Evolutionary conservation across 2,329 filamentous ascomycete species (phyloP), one percentile per base, ranked within the genome.

Genomic region (Beauveria asiatica): DNA sequence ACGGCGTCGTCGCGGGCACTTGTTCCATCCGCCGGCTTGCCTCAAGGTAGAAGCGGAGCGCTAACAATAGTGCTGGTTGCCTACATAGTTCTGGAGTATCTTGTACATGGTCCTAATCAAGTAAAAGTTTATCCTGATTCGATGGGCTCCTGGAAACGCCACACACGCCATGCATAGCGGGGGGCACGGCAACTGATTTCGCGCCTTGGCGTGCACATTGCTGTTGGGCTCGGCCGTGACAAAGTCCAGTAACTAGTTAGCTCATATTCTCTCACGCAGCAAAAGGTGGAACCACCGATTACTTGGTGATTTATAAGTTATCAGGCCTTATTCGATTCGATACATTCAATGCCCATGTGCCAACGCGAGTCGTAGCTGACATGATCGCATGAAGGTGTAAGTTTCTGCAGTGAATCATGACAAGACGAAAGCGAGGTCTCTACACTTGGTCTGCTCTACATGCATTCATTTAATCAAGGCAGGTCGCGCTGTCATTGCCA

Each of bases 1-100:
- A 10, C 67, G 66, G 21, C 61, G 63, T 39, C 65, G 68, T 19
- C 65, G 72, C 27, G 71, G 72, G 2, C 72, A 74, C 62, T 65
- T 74, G 49, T 67, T 73, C 30, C 71, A 74, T 62, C 55, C 45
- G 4, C 55, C 55, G 6, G 33, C 55, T 3, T 57, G 55, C 23
- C 33, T 57, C 1, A 57, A 57, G n/a, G 55, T 30, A 10, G 46
- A 50, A 17, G 17, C 25, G 16, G 45, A 50, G 23, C 37, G 16
- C 4, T 50, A 25, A 39, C 9, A 17, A 30, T 27, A 30, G 9
- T 46, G 33, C 33, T 16, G 33, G 2, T 5, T 16, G 33, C 13
- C 33, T 37, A 16, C 33, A 27, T 33, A 25, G 10, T 16, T 13
- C 44, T 16, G 5, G 7, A 46, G 13, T 23, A 21, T 21, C 5